Evolutionary conservation across 768 basidiomycete species (phyloP).

Genomic region (Infundibulicybe gibba): DNA sequence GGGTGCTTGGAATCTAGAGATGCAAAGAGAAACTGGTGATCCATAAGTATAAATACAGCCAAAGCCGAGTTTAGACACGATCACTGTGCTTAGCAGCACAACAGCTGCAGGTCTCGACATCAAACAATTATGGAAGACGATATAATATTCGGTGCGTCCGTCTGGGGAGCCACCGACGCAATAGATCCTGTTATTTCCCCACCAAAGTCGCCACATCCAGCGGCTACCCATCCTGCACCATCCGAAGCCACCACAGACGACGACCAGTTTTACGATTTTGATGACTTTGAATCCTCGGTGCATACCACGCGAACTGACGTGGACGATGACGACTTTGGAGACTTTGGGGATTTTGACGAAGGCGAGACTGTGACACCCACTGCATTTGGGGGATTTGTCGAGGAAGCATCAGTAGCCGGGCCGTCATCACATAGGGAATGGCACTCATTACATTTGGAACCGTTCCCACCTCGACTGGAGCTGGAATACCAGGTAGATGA

Average conservation of each 20-base stretch:
- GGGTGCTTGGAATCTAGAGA: constrained; percentile 47
- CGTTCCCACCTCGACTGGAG: constrained; percentile 54
- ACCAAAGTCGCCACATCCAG: constrained; percentile 17
- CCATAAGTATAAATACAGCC: constrained; percentile 20
- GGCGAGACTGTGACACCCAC: constrained; percentile 30
- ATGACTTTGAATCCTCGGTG: constrained; percentile 51
- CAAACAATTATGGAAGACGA: constrained; percentile 61
- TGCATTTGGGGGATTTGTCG: constrained; percentile 30
- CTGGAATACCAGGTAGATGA: constrained; percentile 62
- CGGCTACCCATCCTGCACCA: constrained; percentile 13
- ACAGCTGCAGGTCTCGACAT: not conserved
- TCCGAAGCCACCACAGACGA: constrained; percentile 23
- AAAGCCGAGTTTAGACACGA: not conserved
- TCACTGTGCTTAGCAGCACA: no score
- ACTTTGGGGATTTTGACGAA: constrained; percentile 87
- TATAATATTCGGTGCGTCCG: constrained; percentile 64
- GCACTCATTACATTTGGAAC: constrained; percentile 62
- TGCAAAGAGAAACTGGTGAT: constrained; percentile 59
- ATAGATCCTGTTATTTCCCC: constrained; percentile 21
- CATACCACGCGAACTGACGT: constrained; percentile 39
- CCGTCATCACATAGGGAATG: constrained; percentile 33
- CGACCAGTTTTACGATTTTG: constrained; percentile 51
- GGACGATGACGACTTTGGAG: constrained; percentile 78
- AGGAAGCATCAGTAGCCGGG: constrained; percentile 37
- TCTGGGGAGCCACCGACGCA: constrained; percentile 59